Base-by-base conservation (phyloP, 2,329 filamentous ascomycete species). In the Alternaria dauci region DNA sequence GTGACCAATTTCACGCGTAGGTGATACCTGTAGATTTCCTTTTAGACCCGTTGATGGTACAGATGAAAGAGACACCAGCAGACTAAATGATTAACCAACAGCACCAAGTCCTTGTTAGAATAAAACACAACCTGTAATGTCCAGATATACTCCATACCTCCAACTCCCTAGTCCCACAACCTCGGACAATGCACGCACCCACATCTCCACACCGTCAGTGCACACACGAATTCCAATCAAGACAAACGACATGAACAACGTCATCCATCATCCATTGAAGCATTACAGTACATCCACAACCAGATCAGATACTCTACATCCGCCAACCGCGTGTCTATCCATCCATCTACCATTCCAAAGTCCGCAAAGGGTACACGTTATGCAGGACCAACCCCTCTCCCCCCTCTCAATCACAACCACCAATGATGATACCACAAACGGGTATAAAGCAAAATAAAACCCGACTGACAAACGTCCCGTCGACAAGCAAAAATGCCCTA, bases 221-320 rank as follows among this genome's bases (percentile, higher is more conserved):
- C 20, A 23, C 20, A 23, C 20, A 23, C 20, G 20, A 23, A 23
- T 23, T 4, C 20, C 20, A 23, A 23, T 23, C 20, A 23, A 23
- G 20, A 30, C 28, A 30, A 30, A 30, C 2, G 20, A 30, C 3
- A 30, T 30, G 28, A 58, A 39, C 41, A 34, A 41, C 54, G 55
- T 63, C 60, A 46, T 56, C 62, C 63, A 63, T 68, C 57, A 67
- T 71, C 62, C 66, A 74, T 72, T 71, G 69, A 52, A 70, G 65
- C 67, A 68, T 67, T 71, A 70, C 65, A 69, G 48, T 73, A 71
- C 65, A 68, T 63, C 47, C 68, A 70, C n/a, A 8, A 12, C 28
- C 28, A 30, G 11, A 30, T 5, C 5, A 30, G 28, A 11, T 61
- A 65, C 57, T 48, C 61, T 28, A 38, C 46, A 8, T 18, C 8